Percentiles rank a stretch among this genome's conserved stretches.
phyloP scores from a whole-genome alignment of 176 grass and related monocot species.

The Aegilops speltoides region DNA sequence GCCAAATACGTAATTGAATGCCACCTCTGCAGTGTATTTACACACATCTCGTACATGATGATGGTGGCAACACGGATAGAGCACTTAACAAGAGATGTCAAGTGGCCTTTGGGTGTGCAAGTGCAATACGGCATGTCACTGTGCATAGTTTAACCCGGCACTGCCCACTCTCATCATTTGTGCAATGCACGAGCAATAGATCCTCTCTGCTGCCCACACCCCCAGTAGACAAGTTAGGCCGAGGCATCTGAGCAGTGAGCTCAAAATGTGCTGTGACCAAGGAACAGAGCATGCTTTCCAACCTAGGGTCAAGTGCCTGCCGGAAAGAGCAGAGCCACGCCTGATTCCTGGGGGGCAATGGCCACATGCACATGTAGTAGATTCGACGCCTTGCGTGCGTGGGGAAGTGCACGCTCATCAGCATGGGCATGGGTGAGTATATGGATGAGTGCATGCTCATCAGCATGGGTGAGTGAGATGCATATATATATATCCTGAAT shows the following conservation, averaged over 20 bases:
- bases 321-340: neutral
- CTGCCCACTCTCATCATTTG: constrained; percentile 8
- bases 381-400: constrained; percentile 4
- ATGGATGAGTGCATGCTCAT: constrained; percentile 12
- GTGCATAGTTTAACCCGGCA: constrained; percentile 29
- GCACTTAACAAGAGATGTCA: constrained; percentile 24
- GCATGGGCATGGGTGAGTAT: constrained; percentile 42
- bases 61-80: neutral
- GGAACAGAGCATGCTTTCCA: neutral
- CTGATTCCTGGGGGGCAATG: constrained; percentile 4
- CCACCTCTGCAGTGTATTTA: constrained; percentile 1
- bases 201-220: neutral
- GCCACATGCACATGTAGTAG: neutral
- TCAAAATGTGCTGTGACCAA: constrained; percentile 7
- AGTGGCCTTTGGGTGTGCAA: constrained; percentile 15
- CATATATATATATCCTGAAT: neutral
- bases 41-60: neutral
- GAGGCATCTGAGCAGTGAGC: constrained; percentile 3
- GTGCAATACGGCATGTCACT: constrained; percentile 18
- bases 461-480: constrained; percentile 35
- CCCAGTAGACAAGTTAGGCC: neutral
- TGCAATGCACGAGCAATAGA: neutral
- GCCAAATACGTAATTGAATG: constrained; percentile 35
- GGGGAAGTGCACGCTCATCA: constrained; percentile 32
- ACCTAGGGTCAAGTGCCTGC: neutral